These are phyloP conservation scores for Ustilago cynodontis DNA, from an alignment of 1,284 basidiomycete species.

Conservation along the genomic window DNA sequence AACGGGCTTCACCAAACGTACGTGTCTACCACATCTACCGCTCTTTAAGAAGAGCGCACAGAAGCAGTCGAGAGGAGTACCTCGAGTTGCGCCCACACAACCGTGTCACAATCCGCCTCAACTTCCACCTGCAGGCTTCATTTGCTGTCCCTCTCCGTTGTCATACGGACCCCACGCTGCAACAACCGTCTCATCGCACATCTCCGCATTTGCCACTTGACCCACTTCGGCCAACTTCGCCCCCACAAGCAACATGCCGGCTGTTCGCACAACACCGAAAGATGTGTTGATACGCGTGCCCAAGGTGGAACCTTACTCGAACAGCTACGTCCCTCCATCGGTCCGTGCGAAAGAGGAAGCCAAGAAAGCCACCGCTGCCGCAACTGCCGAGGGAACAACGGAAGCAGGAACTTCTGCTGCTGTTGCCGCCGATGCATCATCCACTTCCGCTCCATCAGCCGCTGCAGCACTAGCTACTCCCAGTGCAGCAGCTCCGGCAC, in stretches of 20 bases:
- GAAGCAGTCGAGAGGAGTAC: too few species aligned
- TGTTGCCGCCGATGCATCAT: background rate
- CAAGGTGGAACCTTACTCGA: conserved; percentile 54
- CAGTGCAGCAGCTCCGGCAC: background rate
- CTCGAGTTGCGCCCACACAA: too few species aligned
- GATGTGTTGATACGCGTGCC: conserved; percentile 55
- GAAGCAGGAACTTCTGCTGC: conserved; percentile 6
- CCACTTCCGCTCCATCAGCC: background rate
- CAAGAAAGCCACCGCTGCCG: conserved; percentile 22
- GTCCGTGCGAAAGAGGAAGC: conserved; percentile 39
- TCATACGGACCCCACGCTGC: background rate
- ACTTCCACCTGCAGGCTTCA: background rate
- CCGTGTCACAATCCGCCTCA: background rate
- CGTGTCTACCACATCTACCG: background rate
- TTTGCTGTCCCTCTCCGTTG: background rate
- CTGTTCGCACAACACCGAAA: conserved; percentile 37
- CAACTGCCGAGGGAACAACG: background rate
- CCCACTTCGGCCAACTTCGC: background rate
- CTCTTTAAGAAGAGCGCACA: background rate
- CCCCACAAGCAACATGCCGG: conserved; percentile 27
- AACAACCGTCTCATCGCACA: background rate
- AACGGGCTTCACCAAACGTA: too few species aligned
- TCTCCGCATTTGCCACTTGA: background rate
- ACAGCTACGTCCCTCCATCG: conserved; percentile 37
- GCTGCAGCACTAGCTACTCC: conserved; percentile 1